Evolutionary conservation across 305 asterid genomes (phyloP).

Genomic region (Fraxinus xanthoxyloides): DNA sequence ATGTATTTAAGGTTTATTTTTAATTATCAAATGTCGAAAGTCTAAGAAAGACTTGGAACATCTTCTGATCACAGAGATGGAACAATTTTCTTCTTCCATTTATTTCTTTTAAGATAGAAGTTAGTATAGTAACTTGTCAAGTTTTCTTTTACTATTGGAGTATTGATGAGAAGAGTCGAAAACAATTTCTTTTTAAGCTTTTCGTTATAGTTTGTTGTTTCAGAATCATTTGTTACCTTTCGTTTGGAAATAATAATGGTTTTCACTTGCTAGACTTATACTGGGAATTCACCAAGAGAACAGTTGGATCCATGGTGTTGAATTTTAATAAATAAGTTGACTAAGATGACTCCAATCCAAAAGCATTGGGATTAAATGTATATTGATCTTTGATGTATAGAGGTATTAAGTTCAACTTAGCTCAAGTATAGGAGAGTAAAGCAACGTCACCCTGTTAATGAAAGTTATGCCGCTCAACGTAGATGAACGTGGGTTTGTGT

Average conservation of each 20-base stretch:
- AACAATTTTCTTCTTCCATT: neutral
- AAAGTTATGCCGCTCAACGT: neutral
- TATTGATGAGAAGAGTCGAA: neutral
- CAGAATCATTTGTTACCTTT: neutral
- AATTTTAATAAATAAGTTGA: neutral
- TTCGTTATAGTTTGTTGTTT: neutral
- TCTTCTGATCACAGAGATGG: neutral
- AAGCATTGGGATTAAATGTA: neutral
- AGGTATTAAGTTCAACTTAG: neutral
- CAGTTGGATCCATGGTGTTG: neutral
- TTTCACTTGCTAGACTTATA: neutral
- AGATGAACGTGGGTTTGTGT: neutral
- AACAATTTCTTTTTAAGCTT: neutral
- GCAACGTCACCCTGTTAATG: neutral
- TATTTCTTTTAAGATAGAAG: neutral
- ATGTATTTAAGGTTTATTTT: neutral
- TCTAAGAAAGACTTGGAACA: neutral
- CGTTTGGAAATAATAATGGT: neutral
- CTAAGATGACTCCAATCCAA: neutral
- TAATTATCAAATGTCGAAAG: neutral
- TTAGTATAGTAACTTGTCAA: neutral
- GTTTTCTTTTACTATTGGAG: neutral
- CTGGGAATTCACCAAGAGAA: neutral
- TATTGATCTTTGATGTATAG: neutral
- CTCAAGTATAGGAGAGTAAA: neutral